Conservation (phyloP, 2,329 filamentous ascomycete species). For the Pestalotiopsis sp. region DNA sequence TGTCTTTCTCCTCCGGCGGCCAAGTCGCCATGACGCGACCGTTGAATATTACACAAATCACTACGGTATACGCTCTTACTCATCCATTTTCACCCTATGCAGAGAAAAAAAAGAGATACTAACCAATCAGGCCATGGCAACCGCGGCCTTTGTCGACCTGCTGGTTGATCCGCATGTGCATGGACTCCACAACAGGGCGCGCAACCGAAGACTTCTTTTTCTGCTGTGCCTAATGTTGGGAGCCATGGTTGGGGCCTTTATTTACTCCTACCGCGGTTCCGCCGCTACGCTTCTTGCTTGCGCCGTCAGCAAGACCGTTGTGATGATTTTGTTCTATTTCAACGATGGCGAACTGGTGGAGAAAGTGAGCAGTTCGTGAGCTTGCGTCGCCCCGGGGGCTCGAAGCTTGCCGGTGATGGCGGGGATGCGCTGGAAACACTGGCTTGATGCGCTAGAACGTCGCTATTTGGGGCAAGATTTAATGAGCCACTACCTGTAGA, state of each 20-base stretch:
- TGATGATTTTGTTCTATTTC: neutral
- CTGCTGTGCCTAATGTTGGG: neutral
- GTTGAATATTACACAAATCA: slow-evolving; percentile 1
- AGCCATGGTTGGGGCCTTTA: neutral
- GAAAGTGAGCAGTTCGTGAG: neutral
- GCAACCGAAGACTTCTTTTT: neutral
- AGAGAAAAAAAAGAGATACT: neutral
- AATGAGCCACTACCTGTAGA: neutral
- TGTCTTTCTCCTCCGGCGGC: neutral
- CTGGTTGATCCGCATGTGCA: neutral
- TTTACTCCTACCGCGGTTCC: neutral
- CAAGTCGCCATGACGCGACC: slow-evolving; percentile 6
- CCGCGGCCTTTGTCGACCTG: slow-evolving; percentile 2
- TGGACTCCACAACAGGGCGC: neutral
- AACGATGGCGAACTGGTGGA: neutral
- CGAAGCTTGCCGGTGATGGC: neutral
- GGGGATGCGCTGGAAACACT: neutral
- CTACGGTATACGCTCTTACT: neutral
- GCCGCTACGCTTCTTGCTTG: neutral
- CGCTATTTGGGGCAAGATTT: neutral
- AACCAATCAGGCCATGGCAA: neutral
- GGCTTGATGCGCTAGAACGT: neutral
- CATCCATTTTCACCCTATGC: neutral
- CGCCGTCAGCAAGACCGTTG: neutral
- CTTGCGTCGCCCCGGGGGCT: neutral